Conservation (phyloP, 1,139 yeast genomes). For the Blastobotrys ciferrii region DNA sequence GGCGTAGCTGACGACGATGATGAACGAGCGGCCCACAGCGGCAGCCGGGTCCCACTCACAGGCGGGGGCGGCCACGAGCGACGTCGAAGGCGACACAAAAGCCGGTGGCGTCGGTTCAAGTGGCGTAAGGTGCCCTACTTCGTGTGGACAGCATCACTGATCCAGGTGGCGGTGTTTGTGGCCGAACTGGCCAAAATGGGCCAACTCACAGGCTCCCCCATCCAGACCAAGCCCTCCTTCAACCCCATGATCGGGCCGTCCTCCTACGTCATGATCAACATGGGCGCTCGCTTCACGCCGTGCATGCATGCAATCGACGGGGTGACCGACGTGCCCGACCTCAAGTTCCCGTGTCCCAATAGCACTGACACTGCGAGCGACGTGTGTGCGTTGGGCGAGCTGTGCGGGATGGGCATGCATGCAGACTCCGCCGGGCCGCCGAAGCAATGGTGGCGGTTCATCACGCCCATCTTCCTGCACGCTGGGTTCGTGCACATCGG, state of each 20-base stretch:
- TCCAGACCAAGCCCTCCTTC: slow-evolving; percentile 69
- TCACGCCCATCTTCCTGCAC: slow-evolving; percentile 71
- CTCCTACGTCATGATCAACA: slow-evolving; percentile 58
- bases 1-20: slow-evolving; percentile 1
- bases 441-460: slow-evolving; percentile 67
- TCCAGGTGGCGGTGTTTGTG: slow-evolving; percentile 62
- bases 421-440: slow-evolving; percentile 39
- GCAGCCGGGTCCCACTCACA: too few relatives aligned
- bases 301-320: slow-evolving; percentile 60
- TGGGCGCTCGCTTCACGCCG: slow-evolving; percentile 73
- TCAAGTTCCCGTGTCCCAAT: slow-evolving; percentile 67
- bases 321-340: slow-evolving; percentile 48
- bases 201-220: slow-evolving; percentile 60
- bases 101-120: slow-evolving; percentile 6
- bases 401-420: slow-evolving; percentile 62
- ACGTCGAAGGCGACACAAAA: not conserved
- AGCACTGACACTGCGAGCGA: slow-evolving; percentile 56
- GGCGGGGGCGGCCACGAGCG: not conserved
- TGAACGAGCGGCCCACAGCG: not conserved
- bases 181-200: slow-evolving; percentile 65
- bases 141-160: slow-evolving; percentile 34
- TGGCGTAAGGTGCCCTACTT: slow-evolving; percentile 34
- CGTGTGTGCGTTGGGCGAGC: slow-evolving; percentile 55
- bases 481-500: slow-evolving; percentile 72
- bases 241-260: slow-evolving; percentile 87